Base-by-base conservation (phyloP, 805 yeast genomes). In the Teunomyces cretensis region DNA sequence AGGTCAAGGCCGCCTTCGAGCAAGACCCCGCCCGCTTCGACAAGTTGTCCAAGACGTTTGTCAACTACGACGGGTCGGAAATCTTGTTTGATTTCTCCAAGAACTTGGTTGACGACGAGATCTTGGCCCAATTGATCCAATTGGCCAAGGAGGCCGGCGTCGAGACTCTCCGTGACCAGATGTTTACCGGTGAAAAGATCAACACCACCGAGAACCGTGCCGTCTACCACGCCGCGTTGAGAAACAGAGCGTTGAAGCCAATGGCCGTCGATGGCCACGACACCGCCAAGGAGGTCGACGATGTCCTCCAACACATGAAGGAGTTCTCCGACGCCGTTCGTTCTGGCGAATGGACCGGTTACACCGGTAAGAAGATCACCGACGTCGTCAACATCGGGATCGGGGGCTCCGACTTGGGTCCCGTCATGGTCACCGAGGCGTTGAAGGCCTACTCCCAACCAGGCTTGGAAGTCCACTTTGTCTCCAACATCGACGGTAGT, bases 381-480 rank as follows among this genome's bases (percentile, higher is more conserved):
- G 96, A 89, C 62, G 83, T 94, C 46, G 98, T 94, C 62, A 94
- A 94, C 80, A 88, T 94, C 60, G 99, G 99, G 71, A 94, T 94
- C 65, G 99, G 99, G 66, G 99, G 99, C 58, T 90, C 97, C 24
- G 99, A 94, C 71, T 80, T 94, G 60, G 99, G 99, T 60, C 99
- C 99, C 38, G 98, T 94, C 44, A 94, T 94, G 99, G 98, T 94
- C 59, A 89, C 97, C 51, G 98, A 94, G 76, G 97, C 99, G 33
- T 80, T 94, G 65, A 94, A 92, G 78, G 85, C 88, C 56, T 94
- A 92, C 71, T 72, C 86, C 49, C 79, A 86, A 57, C 84, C 82
- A 48, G 79, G 84, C 53, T 76, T 94, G 58, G 70, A 76, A 52
- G 96, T 82, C 42, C 96, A 92, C 74, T 94, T 91, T 70, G 99